phyloP scores from a whole-genome alignment of 352 stramenopile genomes.

The Globisporangium spiculum region DNA sequence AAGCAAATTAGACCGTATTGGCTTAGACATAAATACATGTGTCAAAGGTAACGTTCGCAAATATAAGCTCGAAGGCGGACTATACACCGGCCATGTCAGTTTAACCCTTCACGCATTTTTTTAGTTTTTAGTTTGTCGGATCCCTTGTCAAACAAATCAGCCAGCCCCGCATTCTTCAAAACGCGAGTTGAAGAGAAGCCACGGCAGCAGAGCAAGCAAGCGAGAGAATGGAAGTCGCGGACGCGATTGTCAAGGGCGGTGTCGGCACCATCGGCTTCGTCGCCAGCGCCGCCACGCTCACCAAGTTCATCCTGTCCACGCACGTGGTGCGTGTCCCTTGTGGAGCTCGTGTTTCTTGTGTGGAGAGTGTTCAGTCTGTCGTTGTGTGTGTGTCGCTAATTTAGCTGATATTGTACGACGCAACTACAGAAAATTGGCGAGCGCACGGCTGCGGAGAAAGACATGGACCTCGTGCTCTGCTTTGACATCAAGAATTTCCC shows the following conservation, averaged over 20 bases:
- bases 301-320: constrained; percentile 78
- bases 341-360: constrained; percentile 7
- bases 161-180: constrained; percentile 4
- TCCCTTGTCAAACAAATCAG: background rate
- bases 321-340: constrained; percentile 41
- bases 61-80: no score
- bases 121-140: background rate
- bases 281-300: constrained; percentile 70
- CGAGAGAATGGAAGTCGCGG: constrained; percentile 23
- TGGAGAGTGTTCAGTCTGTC: background rate
- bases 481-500: constrained; percentile 64
- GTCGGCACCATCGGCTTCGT: constrained; percentile 69
- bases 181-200: background rate
- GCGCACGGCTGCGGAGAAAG: constrained; percentile 46
- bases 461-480: constrained; percentile 72
- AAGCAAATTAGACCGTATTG: no score
- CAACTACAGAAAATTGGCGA: constrained; percentile 50
- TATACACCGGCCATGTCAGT: background rate
- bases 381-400: background rate
- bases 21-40: no score
- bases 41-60: no score
- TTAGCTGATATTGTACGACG: background rate
- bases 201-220: background rate
- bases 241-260: constrained; percentile 67
- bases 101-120: background rate